Base-by-base conservation (phyloP, 129 eudicot genomes). In the Logfia minima region DNA sequence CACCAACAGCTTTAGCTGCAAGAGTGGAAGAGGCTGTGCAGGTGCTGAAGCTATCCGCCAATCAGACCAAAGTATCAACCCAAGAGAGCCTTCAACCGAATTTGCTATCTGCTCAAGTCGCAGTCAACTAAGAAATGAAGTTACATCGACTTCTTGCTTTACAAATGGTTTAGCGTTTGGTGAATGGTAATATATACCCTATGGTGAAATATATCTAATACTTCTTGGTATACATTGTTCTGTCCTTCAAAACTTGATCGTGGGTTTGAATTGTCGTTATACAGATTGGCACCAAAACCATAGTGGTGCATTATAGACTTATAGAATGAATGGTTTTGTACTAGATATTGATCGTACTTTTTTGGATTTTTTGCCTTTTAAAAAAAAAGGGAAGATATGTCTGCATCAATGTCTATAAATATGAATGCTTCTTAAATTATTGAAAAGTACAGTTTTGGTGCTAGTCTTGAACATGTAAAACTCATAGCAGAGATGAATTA, bases 21-120 rank as follows among this genome's bases (percentile, higher is more conserved):
- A 93, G 85, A 82, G 98, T 93, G 81, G 88, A 93, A 52, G 94
- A 88, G 55, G 98, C 96, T 10, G 84, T 90, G 77, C 85, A 93
- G 83, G 92, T 88, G 52, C 83, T 93, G 74, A 79, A 90, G 77
- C 70, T 87, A 24, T 74, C 96, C n/a, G 5, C n/a, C 3, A 86
- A 68, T 39, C 72, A 81, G 83, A 61, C 87, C 21, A 81, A 80
- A 79, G 86, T 81, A 31, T 23, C 90, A 2, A 22, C 70, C 37
- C 92, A 83, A 74, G 96, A 90, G 55, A 71, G 87, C 31, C 78
- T 76, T 55, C 93, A 81, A 68, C 58, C 94, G 5, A 87, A 53
- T 59, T 78, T 73, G 72, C 74, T 85, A 58, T 78, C 91, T 70
- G 79, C 94, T 13, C 84, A 81, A 52, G 96, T 90, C 23, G 87